Evolutionary conservation across 2,329 filamentous ascomycete species (phyloP).

Genomic region (Penicillium sp.): DNA sequence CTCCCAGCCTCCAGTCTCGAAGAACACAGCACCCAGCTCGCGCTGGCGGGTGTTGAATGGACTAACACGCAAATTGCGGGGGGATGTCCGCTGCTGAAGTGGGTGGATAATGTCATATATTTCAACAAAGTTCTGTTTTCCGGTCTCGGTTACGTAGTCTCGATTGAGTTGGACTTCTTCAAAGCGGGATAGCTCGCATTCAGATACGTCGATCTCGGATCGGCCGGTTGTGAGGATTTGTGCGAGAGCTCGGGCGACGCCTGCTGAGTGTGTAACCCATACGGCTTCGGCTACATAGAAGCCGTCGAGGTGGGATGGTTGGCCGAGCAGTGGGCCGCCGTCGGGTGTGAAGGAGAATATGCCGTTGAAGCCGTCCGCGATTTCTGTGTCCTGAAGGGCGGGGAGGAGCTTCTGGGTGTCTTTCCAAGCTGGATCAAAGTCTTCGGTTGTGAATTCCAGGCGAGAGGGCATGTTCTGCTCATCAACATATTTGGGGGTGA

Average conservation of each 20-base stretch:
- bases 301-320: slow-evolving; percentile 58
- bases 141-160: slow-evolving; percentile 59
- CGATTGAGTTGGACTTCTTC: slow-evolving; percentile 60
- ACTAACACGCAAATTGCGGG: slow-evolving; percentile 59
- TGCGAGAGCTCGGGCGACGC: slow-evolving; percentile 61
- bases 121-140: slow-evolving; percentile 62
- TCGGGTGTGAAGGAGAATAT: slow-evolving; percentile 67
- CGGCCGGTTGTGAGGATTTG: slow-evolving; percentile 58
- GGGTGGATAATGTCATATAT: slow-evolving; percentile 66
- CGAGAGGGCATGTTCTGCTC: slow-evolving; percentile 65
- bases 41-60: slow-evolving; percentile 58
- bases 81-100: slow-evolving; percentile 57
- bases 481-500: slow-evolving; percentile 54
- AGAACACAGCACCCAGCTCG: slow-evolving; percentile 55
- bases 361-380: slow-evolving; percentile 64
- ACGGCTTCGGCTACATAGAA: slow-evolving; percentile 66
- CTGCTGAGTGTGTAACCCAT: slow-evolving; percentile 66
- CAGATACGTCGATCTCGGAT: slow-evolving; percentile 57
- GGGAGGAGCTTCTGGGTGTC: slow-evolving; percentile 57
- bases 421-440: slow-evolving; percentile 63
- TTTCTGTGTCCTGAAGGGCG: slow-evolving; percentile 50
- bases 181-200: slow-evolving; percentile 61
- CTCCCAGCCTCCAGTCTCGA: slow-evolving; percentile 62
- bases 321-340: slow-evolving; percentile 60
- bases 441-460: slow-evolving; percentile 58